Conservation (phyloP, 2,329 filamentous ascomycete genomes). For the Xylariaceae sp. region DNA sequence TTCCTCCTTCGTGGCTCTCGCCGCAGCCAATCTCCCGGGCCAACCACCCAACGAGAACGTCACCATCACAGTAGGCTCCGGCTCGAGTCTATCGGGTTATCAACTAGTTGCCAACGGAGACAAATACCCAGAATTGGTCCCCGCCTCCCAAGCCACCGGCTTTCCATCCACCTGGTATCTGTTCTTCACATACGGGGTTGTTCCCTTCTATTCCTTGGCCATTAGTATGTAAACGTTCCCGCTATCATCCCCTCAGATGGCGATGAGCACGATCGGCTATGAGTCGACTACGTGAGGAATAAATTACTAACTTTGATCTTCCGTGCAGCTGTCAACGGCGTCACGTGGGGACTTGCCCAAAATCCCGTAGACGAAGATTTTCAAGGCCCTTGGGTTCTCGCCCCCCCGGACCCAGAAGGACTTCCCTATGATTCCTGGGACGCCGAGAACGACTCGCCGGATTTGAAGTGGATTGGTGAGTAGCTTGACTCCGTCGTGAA, state of each 20-base stretch:
- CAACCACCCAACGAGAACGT: slow-evolving; percentile 2
- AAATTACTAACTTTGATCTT: not conserved
- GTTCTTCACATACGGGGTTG: not conserved
- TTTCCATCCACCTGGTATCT: not conserved
- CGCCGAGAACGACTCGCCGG: not conserved
- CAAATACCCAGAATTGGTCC: not conserved
- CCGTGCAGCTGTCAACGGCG: not conserved
- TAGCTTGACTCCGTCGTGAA: not conserved
- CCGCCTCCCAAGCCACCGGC: not conserved
- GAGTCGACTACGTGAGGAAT: not conserved
- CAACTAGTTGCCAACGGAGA: not conserved
- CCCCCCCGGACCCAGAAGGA: not conserved
- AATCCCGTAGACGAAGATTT: not conserved
- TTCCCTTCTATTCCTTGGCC: not conserved
- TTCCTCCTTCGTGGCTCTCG: not conserved
- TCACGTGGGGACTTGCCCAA: not conserved
- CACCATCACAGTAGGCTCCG: slow-evolving; percentile 1
- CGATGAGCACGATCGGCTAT: not conserved
- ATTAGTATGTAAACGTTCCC: not conserved
- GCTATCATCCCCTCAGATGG: not conserved
- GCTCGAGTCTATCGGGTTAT: slow-evolving; percentile 2
- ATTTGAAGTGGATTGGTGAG: not conserved
- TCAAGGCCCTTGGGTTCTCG: not conserved
- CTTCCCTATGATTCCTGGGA: not conserved
- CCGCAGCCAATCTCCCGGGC: not conserved